Conservation (phyloP, 140 eudicot genomes). For the Cichorium intybus region DNA sequence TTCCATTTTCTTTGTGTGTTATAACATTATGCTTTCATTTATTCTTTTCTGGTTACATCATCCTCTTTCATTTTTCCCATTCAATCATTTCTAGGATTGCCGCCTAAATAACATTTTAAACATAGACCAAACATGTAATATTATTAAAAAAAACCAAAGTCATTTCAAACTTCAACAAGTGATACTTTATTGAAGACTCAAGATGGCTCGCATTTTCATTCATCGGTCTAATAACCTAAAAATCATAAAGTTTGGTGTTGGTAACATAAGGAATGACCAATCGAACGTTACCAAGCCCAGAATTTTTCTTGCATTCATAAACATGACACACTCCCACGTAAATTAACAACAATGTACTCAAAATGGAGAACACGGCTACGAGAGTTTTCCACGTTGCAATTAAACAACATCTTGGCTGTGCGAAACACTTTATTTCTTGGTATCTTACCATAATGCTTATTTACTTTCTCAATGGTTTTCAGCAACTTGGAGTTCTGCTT, state of each 20-base stretch:
- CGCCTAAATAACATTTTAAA: too few species aligned
- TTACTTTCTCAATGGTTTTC: constrained; percentile 18
- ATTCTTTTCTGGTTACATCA: too few species aligned
- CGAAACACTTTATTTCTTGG: constrained; percentile 27
- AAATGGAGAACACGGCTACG: neutral
- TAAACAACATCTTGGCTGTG: constrained; percentile 15
- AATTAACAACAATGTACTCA: constrained; percentile 12
- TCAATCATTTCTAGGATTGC: too few species aligned
- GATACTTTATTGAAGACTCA: neutral
- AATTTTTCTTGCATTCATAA: constrained; percentile 18
- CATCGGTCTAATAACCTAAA: neutral
- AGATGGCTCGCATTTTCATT: neutral
- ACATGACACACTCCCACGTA: constrained; percentile 23
- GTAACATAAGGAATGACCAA: neutral
- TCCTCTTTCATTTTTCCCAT: too few species aligned
- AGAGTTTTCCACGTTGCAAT: constrained; percentile 21
- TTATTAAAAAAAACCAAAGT: neutral
- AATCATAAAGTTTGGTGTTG: neutral
- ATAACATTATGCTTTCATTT: too few species aligned
- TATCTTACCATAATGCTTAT: constrained; percentile 4
- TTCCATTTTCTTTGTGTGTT: too few species aligned
- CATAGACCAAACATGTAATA: too few species aligned
- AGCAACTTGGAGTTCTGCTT: constrained; percentile 14
- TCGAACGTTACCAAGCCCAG: constrained; percentile 5
- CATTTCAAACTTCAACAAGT: neutral